Evolutionary conservation across 768 basidiomycete species (phyloP), one percentile per base, ranked within the genome.

Genomic region (Naganishia friedmannii): DNA sequence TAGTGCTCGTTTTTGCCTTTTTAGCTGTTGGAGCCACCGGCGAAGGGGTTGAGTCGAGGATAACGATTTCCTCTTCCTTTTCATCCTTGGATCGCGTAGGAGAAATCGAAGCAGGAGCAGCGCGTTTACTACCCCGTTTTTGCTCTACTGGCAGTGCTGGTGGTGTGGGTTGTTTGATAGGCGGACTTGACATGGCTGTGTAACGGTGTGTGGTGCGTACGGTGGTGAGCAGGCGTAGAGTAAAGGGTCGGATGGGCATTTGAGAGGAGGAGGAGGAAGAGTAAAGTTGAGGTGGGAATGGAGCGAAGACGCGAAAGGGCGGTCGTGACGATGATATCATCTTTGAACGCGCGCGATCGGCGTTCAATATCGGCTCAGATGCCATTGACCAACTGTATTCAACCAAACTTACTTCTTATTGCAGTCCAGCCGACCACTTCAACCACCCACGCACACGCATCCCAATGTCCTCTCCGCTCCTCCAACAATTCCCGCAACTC

Each of bases 401-500:
- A n/a, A n/a, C n/a, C n/a, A n/a, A n/a, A n/a, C n/a, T n/a, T n/a
- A n/a, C n/a, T n/a, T n/a, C n/a, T n/a, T n/a, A n/a, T n/a, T n/a
- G n/a, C n/a, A n/a, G n/a, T n/a, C n/a, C n/a, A n/a, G n/a, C n/a
- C n/a, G n/a, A n/a, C n/a, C n/a, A n/a, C n/a, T n/a, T n/a, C n/a
- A n/a, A n/a, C n/a, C n/a, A n/a, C n/a, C n/a, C n/a, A n/a, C n/a
- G n/a, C n/a, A n/a, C n/a, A n/a, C n/a, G n/a, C n/a, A n/a, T n/a
- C n/a, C n/a, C n/a, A n/a, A 63, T 63, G 60, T 63, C 60, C 39
- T 63, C 79, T 1, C 78, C 74, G 8, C 74, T 80, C 21, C 72
- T 79, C 8, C 75, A 77, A 42, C 76, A 77, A 65, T 79, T 76
- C 72, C 79, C 79, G 13, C 74, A 76, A 0, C 75, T 80, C n/a